Evolutionary conservation across 108 stramenopile genomes (phyloP).

Genomic region (Asterionellopsis glacialis): DNA sequence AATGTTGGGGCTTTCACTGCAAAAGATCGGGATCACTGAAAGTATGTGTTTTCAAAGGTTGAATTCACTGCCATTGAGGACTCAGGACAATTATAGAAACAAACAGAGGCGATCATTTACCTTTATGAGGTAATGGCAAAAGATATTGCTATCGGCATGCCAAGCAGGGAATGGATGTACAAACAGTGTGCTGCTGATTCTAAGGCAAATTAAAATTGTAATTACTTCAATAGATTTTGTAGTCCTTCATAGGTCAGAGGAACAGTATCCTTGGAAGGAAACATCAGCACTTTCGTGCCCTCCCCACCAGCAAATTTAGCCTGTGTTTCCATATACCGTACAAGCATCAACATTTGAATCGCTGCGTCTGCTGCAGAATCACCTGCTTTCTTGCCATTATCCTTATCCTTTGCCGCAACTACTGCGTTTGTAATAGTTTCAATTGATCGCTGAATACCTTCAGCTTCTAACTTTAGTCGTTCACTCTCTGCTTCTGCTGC

Average conservation of each 20-base stretch:
- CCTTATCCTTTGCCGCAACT: too few species aligned
- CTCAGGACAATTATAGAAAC: too few species aligned
- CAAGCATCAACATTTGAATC: slow-evolving; percentile 14
- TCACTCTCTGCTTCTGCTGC: slow-evolving; percentile 25
- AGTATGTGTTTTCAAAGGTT: too few species aligned
- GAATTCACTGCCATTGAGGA: too few species aligned
- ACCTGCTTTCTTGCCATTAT: neutral
- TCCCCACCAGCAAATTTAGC: slow-evolving; percentile 14
- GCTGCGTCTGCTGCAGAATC: slow-evolving; percentile 11
- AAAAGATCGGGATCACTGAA: too few species aligned
- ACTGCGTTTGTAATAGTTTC: slow-evolving; percentile 6
- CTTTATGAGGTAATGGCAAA: too few species aligned
- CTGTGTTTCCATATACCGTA: slow-evolving; percentile 25
- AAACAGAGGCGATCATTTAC: too few species aligned
- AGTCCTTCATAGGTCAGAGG: slow-evolving; percentile 17
- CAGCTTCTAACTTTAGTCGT: slow-evolving; percentile 23
- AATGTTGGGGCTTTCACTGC: too few species aligned
- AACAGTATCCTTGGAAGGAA: slow-evolving; percentile 19
- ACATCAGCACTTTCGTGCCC: slow-evolving; percentile 23
- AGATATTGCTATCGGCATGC: too few species aligned
- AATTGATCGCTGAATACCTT: slow-evolving; percentile 8
- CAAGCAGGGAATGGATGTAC: too few species aligned
- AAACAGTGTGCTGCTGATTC: too few species aligned
- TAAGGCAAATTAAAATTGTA: too few species aligned
- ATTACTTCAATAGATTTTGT: neutral